These are phyloP conservation scores for Saprolegnia parasitica DNA, from an alignment of 352 stramenopile species.

Conservation along the genomic window DNA sequence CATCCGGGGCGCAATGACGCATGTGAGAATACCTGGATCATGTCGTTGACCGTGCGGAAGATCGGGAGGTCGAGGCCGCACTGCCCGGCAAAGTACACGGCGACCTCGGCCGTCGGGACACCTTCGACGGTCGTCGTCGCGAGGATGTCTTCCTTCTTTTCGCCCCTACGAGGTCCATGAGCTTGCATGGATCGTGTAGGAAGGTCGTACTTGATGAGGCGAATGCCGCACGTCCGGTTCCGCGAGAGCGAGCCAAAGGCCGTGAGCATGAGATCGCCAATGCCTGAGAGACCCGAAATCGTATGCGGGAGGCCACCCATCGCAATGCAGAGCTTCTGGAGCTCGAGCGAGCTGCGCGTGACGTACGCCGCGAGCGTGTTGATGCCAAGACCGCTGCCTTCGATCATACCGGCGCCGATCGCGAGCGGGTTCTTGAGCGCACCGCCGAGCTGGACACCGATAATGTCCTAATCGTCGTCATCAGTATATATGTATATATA, in stretches of 20 bases:
- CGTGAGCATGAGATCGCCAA: conserved; percentile 94
- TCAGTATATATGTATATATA: not conserved
- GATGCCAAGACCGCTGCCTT: conserved; percentile 94
- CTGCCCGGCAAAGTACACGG: conserved; percentile 85
- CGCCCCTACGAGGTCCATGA: conserved; percentile 32
- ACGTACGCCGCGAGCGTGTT: conserved; percentile 95
- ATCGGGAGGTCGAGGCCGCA: conserved; percentile 89
- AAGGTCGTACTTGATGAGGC: conserved; percentile 88
- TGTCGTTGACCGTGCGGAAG: conserved; percentile 81
- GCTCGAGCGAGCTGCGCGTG: conserved; percentile 94
- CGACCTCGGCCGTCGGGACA: conserved; percentile 93
- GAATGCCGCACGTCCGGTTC: conserved; percentile 93
- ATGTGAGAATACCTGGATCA: conserved; percentile 51
- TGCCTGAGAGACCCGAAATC: conserved; percentile 90
- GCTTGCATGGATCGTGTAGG: not conserved
- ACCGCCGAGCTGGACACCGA: conserved; percentile 95
- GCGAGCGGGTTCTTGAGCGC: conserved; percentile 98
- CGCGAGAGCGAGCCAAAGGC: conserved; percentile 94
- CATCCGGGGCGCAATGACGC: not conserved
- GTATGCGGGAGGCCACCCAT: conserved; percentile 93
- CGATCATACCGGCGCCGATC: conserved; percentile 95
- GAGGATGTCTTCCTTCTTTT: conserved; percentile 92
- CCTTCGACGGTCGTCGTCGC: conserved; percentile 89
- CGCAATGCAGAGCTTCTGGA: conserved; percentile 92
- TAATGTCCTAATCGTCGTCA: conserved; percentile 57